Percentiles rank a stretch among this genome's conserved stretches.
phyloP scores from a whole-genome alignment of 2,329 filamentous ascomycete genomes.

The Claviceps fusiformis region DNA sequence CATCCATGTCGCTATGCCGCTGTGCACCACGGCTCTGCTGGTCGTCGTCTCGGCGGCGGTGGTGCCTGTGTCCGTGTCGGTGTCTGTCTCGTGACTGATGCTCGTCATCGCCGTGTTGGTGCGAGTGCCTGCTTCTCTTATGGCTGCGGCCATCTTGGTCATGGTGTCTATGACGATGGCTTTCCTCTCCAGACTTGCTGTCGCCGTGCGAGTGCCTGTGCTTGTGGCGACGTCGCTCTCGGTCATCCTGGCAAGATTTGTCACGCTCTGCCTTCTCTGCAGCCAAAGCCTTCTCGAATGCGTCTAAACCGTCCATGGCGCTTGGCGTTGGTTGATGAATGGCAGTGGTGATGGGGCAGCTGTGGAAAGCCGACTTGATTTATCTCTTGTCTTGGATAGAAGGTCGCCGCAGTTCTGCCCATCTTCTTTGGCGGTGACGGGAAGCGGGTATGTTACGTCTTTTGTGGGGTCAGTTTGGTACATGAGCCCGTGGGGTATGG shows the following conservation, averaged over 20 bases:
- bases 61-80: constrained; percentile 1
- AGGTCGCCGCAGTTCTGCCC: background rate
- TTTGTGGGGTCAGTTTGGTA: no score
- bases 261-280: constrained; percentile 45
- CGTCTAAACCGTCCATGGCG: constrained; percentile 42
- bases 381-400: background rate
- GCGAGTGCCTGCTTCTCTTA: constrained; percentile 45
- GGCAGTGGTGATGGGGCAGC: background rate
- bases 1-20: constrained; percentile 16
- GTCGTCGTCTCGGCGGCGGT: constrained; percentile 20
- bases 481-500: no score
- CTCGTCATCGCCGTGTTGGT: constrained; percentile 30
- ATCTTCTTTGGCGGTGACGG: background rate
- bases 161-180: constrained; percentile 18
- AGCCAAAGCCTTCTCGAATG: constrained; percentile 67
- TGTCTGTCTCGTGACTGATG: constrained; percentile 25
- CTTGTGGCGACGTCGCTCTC: constrained; percentile 28
- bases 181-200: constrained; percentile 15
- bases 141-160: constrained; percentile 35
- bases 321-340: constrained; percentile 27
- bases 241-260: constrained; percentile 30
- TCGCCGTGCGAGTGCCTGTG: constrained; percentile 33
- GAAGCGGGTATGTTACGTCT: background rate
- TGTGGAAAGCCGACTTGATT: background rate
- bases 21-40: constrained; percentile 33